phyloP scores from a whole-genome alignment of 768 basidiomycete species.

The Leccinum subtestaceum region DNA sequence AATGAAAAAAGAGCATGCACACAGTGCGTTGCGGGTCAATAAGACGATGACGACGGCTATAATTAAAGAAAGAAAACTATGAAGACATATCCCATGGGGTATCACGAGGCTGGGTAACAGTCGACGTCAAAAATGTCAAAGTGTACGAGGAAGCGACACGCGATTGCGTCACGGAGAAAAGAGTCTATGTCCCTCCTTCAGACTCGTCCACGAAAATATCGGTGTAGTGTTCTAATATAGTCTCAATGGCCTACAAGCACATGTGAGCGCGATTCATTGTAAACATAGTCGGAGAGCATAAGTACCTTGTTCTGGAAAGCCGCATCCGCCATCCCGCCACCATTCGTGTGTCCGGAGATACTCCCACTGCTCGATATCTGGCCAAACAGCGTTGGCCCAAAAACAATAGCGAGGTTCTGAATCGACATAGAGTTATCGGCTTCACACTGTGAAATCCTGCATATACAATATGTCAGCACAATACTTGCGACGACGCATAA shows the following conservation, averaged over 20 bases:
- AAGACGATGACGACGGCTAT: constrained; percentile 1
- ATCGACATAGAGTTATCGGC: constrained; percentile 87
- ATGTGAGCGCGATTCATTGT: constrained; percentile 7
- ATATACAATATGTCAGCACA: constrained; percentile 10
- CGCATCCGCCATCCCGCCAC: constrained; percentile 65
- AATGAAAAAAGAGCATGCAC: not conserved
- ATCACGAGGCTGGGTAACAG: constrained; percentile 27
- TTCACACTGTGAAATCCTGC: constrained; percentile 75
- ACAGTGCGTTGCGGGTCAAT: constrained; percentile 5
- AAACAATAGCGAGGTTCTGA: constrained; percentile 92
- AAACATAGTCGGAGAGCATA: not conserved
- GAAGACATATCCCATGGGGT: constrained; percentile 18
- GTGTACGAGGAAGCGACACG: not conserved
- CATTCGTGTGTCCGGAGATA: constrained; percentile 44
- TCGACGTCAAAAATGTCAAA: constrained; percentile 8
- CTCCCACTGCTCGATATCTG: constrained; percentile 47
- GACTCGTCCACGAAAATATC: constrained; percentile 96
- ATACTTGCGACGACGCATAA: not conserved
- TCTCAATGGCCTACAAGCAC: constrained; percentile 77
- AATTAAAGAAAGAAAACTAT: constrained; percentile 14
- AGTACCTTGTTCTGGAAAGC: constrained; percentile 68
- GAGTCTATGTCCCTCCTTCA: constrained; percentile 39
- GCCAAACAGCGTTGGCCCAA: constrained; percentile 97
- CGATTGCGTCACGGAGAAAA: not conserved
- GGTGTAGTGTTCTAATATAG: constrained; percentile 88